Base-by-base conservation (phyloP, 2,329 filamentous ascomycete genomes). In the Xylaria sp. region DNA sequence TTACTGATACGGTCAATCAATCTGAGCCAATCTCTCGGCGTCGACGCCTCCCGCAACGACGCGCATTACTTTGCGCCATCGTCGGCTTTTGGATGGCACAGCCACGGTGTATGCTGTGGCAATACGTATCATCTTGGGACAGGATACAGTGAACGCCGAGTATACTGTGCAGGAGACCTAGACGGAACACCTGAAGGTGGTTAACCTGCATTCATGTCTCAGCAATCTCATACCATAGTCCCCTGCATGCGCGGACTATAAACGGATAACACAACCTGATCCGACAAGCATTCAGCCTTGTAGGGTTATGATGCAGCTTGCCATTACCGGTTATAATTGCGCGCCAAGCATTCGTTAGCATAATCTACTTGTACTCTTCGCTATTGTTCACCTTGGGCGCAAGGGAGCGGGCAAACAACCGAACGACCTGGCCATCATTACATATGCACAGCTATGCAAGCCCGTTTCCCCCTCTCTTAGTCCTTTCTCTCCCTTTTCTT, bases 251-350 rank as follows among this genome's bases (percentile, higher is more conserved):
- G 33, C 41, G 53, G 54, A 37, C 49, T 33, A 44, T 43, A 29
- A 13, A 58, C 53, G 53, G 31, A 33, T 48, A 31, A 46, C 41
- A 40, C 33, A 25, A 51, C 44, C 37, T 49, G 48, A 49, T 57
- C 27, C 57, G 27, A 44, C 55, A 37, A 29, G 43, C 17, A 31
- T 52, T 66, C 64, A 66, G 64, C 64, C 64, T 62, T 60, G 59
- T 62, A 67, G 33, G 52, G 55, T 57, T 46, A 27, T 37, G 13
- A 15, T 37, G 60, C 63, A 54, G 47, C 47, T 54, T 48, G 44
- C 48, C 35, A 48, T 53, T 48, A n/a, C 52, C 29, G 47, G 43
- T 48, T 46, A 35, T 47, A 29, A 37, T 58, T 53, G 46, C 54
- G 56, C 41, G 58, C 64, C 64, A 66, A 64, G 64, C 25, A 27